Evolutionary conservation across 805 yeast genomes (phyloP).

Genomic region (Wickerhamomyces queroliae): DNA sequence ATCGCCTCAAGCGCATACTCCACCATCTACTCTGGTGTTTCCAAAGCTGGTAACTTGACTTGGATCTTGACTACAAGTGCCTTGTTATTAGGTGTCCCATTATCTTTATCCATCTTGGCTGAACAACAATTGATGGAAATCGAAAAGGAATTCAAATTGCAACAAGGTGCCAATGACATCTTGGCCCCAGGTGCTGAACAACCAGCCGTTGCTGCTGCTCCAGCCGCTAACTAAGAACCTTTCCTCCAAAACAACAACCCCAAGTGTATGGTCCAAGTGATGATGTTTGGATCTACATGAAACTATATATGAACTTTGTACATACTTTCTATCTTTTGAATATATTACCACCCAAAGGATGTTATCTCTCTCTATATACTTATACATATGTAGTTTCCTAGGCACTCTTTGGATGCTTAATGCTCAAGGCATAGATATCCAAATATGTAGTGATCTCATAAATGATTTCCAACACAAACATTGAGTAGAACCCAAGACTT

Average conservation of each 20-base stretch:
- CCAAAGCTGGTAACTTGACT: conserved; percentile 66
- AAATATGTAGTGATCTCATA: conserved; percentile 73
- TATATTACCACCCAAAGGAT: not conserved
- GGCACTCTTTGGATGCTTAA: conserved; percentile 65
- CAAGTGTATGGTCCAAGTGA: not conserved
- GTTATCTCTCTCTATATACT: too few relatives aligned
- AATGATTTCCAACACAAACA: conserved; percentile 73
- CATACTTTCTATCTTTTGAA: not conserved
- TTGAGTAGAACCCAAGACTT: conserved; percentile 59
- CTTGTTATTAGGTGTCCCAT: conserved; percentile 86
- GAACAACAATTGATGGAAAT: conserved; percentile 92
- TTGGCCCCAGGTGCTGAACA: conserved; percentile 64
- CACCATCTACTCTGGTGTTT: conserved; percentile 39
- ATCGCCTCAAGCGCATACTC: conserved; percentile 28
- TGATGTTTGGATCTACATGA: not conserved
- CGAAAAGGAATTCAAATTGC: conserved; percentile 86
- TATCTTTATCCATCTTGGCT: conserved; percentile 80
- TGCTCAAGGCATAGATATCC: conserved; percentile 80
- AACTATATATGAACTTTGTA: not conserved
- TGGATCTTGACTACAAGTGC: conserved; percentile 86
- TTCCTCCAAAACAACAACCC: not conserved
- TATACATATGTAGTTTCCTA: conserved; percentile 2
- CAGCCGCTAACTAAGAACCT: conserved; percentile 4
- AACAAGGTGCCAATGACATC: conserved; percentile 70
- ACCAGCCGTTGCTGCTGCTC: conserved; percentile 24